phyloP scores from a whole-genome alignment of 202 grass and related monocot genomes.

The Tripidium arundinaceum region DNA sequence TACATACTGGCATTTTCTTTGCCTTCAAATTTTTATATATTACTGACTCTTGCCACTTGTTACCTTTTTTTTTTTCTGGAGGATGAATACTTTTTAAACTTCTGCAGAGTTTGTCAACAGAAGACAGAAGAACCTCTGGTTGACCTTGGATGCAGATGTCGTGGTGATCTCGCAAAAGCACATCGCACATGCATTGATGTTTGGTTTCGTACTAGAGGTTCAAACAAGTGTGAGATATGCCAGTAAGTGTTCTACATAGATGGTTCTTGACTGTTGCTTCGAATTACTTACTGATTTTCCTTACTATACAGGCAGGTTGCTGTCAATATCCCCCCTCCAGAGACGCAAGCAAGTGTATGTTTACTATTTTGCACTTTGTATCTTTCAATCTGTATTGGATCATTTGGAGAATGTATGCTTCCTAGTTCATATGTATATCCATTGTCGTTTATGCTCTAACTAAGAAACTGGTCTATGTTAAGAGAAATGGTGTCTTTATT shows the following conservation, averaged over 20 bases:
- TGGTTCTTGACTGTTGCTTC: neutral
- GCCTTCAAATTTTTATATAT: neutral
- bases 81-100: constrained; percentile 1
- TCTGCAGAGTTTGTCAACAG: constrained; percentile 86
- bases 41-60: neutral
- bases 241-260: constrained; percentile 66
- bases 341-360: constrained; percentile 86
- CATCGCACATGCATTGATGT: constrained; percentile 80
- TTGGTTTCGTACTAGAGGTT: constrained; percentile 91
- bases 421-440: neutral
- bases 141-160: constrained; percentile 88
- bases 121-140: constrained; percentile 82
- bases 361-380: neutral
- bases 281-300: constrained; percentile 23
- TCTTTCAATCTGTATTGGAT: constrained; percentile 1
- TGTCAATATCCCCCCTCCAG: constrained; percentile 80
- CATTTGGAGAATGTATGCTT: constrained; percentile 23
- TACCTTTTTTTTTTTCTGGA: neutral
- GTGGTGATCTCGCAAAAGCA: constrained; percentile 87
- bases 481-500: neutral
- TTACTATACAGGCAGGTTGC: constrained; percentile 69
- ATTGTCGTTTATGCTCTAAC: neutral
- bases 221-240: constrained; percentile 98
- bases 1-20: neutral
- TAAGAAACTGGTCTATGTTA: neutral